Conservation (phyloP, 2,329 filamentous ascomycete species). For the Penicillium carneum region DNA sequence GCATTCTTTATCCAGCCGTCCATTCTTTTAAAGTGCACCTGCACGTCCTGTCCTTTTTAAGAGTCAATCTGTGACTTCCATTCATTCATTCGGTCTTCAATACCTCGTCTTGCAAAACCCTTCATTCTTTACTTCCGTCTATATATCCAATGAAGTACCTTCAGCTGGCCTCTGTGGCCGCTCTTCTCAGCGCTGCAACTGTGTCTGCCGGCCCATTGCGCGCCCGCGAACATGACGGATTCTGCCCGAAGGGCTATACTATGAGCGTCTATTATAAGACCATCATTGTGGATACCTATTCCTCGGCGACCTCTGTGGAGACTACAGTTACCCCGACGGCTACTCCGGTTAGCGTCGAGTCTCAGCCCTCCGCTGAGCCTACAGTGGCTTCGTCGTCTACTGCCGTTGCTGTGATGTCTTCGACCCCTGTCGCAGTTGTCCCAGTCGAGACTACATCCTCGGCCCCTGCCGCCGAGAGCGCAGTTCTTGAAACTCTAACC, state of each 20-base stretch:
- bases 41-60: conserved; percentile 31
- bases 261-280: conserved; percentile 40
- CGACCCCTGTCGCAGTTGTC: conserved; percentile 1
- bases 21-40: conserved; percentile 37
- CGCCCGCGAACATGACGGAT: conserved; percentile 23
- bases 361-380: conserved; percentile 17
- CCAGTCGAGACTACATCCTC: conserved; percentile 15
- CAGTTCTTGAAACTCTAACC: too few species aligned
- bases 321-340: conserved; percentile 25
- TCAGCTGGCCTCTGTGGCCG: conserved; percentile 33
- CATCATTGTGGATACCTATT: conserved; percentile 32
- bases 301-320: conserved; percentile 18
- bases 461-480: too few species aligned
- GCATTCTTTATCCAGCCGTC: conserved; percentile 40
- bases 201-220: conserved; percentile 38
- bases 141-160: conserved; percentile 39
- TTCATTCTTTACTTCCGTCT: conserved; percentile 13
- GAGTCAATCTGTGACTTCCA: conserved; percentile 10
- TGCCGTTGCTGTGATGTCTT: conserved; percentile 8
- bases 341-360: conserved; percentile 12
- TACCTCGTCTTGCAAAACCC: background rate
- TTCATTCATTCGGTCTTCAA: conserved; percentile 16
- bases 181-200: conserved; percentile 37
- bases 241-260: conserved; percentile 41
- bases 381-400: conserved; percentile 22